These are phyloP conservation scores for Macrophomina tecta DNA, from an alignment of 2,329 filamentous ascomycete genomes.

Conservation along the genomic window DNA sequence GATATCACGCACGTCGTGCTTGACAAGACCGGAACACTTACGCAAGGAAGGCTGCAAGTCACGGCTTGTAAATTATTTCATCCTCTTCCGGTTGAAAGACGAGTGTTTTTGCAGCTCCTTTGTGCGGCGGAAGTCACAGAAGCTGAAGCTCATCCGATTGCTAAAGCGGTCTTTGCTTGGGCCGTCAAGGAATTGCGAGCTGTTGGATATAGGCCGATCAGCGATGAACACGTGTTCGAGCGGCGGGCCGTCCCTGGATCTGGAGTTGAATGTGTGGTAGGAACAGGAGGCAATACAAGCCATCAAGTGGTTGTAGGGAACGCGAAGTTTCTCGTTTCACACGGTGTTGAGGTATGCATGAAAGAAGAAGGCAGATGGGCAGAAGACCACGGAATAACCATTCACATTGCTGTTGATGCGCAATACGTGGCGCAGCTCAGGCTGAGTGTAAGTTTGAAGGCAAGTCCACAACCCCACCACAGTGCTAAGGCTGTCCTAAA, in stretches of 20 bases:
- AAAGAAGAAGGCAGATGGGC: too few relatives aligned
- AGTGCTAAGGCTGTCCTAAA: neutral
- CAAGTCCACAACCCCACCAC: too few relatives aligned
- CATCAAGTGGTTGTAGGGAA: neutral
- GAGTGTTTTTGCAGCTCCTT: neutral
- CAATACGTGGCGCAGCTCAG: neutral
- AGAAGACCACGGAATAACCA: neutral
- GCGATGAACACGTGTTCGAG: neutral
- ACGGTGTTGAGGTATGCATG: neutral
- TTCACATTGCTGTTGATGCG: neutral
- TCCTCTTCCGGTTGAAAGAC: neutral
- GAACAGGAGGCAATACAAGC: too few relatives aligned
- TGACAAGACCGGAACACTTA: conserved; percentile 33
- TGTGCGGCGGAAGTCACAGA: neutral
- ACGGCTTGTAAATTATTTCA: neutral
- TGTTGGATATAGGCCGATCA: neutral
- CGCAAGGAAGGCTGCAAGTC: conserved; percentile 29
- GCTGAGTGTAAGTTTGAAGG: neutral
- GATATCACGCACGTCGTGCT: conserved; percentile 30
- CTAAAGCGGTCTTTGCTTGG: neutral
- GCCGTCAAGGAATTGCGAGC: neutral
- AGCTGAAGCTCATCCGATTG: neutral
- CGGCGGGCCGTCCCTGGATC: neutral
- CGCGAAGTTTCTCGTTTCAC: neutral
- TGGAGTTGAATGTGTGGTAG: neutral